These are phyloP conservation scores for Fraxinus velutina DNA, from an alignment of 305 asterid species.

Conservation along the genomic window DNA sequence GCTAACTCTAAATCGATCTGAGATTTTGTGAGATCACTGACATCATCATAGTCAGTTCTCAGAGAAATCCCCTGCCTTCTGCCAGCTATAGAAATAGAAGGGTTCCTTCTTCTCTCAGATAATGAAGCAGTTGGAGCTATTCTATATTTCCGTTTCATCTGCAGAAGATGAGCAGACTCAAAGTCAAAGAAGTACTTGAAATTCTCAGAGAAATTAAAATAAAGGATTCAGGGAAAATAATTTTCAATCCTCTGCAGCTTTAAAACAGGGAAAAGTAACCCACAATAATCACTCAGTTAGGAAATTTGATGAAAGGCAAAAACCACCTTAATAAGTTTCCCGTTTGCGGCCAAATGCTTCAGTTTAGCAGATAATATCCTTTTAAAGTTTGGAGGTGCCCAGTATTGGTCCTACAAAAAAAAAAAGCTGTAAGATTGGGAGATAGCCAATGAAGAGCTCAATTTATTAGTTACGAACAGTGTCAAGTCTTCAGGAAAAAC, in stretches of 20 bases:
- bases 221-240: slow-evolving; percentile 1
- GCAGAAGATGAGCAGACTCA: slow-evolving; percentile 16
- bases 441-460: neutral
- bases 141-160: slow-evolving; percentile 82
- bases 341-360: slow-evolving; percentile 75
- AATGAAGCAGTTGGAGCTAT: slow-evolving; percentile 48
- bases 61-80: slow-evolving; percentile 50
- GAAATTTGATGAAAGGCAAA: slow-evolving; percentile 15
- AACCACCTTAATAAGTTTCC: slow-evolving; percentile 79
- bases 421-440: slow-evolving; percentile 13
- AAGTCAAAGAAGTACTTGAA: slow-evolving; percentile 2
- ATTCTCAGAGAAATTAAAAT: neutral
- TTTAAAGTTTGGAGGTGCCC: slow-evolving; percentile 95
- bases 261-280: neutral
- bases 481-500: neutral
- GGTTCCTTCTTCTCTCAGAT: slow-evolving; percentile 50
- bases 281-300: neutral
- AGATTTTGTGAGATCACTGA: slow-evolving; percentile 42
- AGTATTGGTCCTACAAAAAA: slow-evolving; percentile 66
- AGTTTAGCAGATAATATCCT: slow-evolving; percentile 81
- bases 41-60: slow-evolving; percentile 40
- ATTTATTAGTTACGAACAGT: neutral
- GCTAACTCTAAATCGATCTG: slow-evolving; percentile 69
- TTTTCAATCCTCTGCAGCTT: neutral
- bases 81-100: slow-evolving; percentile 43